Evolutionary conservation across 495 filamentous ascomycete species (phyloP).

Genomic region (Corynascus novoguineensis): DNA sequence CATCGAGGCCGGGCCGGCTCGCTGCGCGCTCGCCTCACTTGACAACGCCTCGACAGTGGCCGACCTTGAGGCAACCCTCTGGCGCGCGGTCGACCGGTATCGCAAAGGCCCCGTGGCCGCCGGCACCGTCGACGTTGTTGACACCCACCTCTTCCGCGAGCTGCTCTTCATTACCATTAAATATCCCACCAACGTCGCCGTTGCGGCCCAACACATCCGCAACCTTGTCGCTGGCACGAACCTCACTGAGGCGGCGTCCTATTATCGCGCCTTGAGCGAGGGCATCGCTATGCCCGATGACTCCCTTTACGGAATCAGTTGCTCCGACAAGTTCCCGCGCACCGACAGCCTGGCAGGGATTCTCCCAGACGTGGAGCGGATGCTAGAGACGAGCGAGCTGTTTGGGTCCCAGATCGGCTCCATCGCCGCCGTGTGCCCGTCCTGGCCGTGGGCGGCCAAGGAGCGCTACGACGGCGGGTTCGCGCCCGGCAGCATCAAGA

Average conservation of each 20-base stretch:
- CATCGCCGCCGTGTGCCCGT: constrained; percentile 30
- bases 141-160: not conserved
- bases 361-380: not conserved
- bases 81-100: not conserved
- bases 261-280: not conserved
- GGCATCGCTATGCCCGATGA: not conserved
- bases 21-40: constrained; percentile 5
- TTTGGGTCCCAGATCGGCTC: constrained; percentile 12
- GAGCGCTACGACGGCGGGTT: constrained; percentile 40
- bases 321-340: not conserved
- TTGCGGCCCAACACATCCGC: not conserved
- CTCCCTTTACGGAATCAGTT: constrained; percentile 1
- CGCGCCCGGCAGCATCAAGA: constrained; percentile 34
- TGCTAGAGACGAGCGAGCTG: constrained; percentile 3
- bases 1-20: not conserved
- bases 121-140: not conserved
- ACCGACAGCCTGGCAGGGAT: not conserved
- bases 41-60: not conserved
- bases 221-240: not conserved
- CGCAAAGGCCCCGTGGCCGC: not conserved
- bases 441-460: constrained; percentile 43
- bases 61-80: not conserved
- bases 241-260: not conserved
- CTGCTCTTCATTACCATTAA: not conserved
- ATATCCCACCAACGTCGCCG: not conserved